Evolutionary conservation across 176 grass and related monocot species (phyloP), one percentile per base, ranked within the genome.

Genomic region (Echinochloa phyllopogon): DNA sequence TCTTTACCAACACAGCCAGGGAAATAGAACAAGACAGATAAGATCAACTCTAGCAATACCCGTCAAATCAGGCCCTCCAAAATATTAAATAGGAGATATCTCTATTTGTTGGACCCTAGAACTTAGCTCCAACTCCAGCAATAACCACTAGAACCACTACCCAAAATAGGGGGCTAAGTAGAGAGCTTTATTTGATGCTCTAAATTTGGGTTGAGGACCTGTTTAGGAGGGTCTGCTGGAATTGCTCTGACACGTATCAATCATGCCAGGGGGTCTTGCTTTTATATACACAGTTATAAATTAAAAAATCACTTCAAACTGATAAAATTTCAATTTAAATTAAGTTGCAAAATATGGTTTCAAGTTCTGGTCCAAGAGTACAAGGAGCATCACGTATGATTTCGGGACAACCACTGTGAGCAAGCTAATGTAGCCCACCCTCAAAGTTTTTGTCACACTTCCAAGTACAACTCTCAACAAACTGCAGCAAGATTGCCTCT

Each of bases 391-490:
- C 75, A 49, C 45, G 16, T 36, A 76, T 29, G 40, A 65, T 78
- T 78, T 60, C 17, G 0, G 29, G 12, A 20, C 25, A 42, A 52
- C 40, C 29, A 77, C 56, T 56, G 29, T 23, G 39, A 42, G 23
- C 83, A 76, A 24, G 39, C 65, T 37, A 48, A 66, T 68, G 48
- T n/a, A 78, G 73, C 16, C 58, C 21, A 83, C 58, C 78, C 51
- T 80, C 62, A 51, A 79, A 37, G 15, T 61, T 84, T n/a, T 60
- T 42, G 50, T 66, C 40, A 79, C 84, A 38, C 57, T 67, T 78
- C 25, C 74, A 58, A 83, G 18, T 66, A 43, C 25, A 87, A 51
- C 79, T 79, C 50, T 83, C 75, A 64, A 84, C 15, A 61, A 87
- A 75, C 16, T 43, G 51, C 3, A 29, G 29, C 21, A 79, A 29